Base-by-base conservation (phyloP, 352 stramenopile genomes). In the Globisporangium emineosum region DNA sequence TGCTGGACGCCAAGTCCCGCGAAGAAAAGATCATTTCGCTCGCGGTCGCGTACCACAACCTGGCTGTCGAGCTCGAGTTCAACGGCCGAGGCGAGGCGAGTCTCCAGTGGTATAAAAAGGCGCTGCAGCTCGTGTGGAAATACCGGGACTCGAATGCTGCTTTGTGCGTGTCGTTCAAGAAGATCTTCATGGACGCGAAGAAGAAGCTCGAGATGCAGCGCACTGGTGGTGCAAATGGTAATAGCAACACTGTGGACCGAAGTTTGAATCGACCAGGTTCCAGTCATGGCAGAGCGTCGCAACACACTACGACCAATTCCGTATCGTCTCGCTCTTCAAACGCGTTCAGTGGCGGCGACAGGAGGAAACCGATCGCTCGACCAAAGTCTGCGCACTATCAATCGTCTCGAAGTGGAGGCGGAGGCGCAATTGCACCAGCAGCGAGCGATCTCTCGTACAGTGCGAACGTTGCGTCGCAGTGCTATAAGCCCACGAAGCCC, bases 91-190 rank as follows among this genome's bases (percentile, higher is more conserved):
- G 81, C 0, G 82, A 91, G 30, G 81, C 82, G 10, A 91, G 85
- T 60, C 69, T 93, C 12, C 85, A 93, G 61, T 93, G 85, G 85
- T 93, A 91, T 60, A 91, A 91, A 67, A 91, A 93, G 59, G 81
- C 85, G 1, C 65, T 91, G 10, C 80, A 93, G 52, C 69, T 93
- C 4, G 78, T 87, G 25, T 78, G 66, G 61, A 83, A 79, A 52
- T 90, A 88, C 63, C 71, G 74, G 19, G 79, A 85, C 7, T 78
- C 69, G n/a, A 91, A 93, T 27, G 64, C 70, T 17, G 72, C 77
- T 5, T 64, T 93, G 1, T 90, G 72, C 57, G 71, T 78, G 6
- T 91, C 85, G 13, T 93, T 91, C 58, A 79, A 90, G 47, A 77
- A 83, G 42, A 89, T 87, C n/a, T 89, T 91, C 37, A 53, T 77